Base-by-base conservation (phyloP, 495 filamentous ascomycete genomes). In the Trichoderma reesei region DNA sequence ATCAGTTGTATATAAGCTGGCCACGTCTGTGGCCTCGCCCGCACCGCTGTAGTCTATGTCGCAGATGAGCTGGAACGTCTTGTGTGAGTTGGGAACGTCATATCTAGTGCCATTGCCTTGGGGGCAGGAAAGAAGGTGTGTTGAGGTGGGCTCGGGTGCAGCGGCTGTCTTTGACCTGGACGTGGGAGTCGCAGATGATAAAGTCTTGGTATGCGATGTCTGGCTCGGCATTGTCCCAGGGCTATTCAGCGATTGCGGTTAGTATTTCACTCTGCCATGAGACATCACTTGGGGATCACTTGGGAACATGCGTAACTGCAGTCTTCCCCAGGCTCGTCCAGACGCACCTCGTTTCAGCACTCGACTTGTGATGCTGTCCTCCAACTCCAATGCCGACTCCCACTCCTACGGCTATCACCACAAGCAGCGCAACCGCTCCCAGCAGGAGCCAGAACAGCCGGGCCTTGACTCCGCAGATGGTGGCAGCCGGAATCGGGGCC, bases 41-140 rank as follows among this genome's bases (percentile, higher is more conserved):
- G 59, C 63, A 9, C 69, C 68, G 67, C 71, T 70, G 62, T 77
- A 78, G 65, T 81, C 79, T 65, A 80, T 66, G 46, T 75, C 77
- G 64, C 78, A 81, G 36, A 77, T 59, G 34, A 73, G 79, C 41
- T 76, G 62, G 70, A 81, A 81, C 34, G 38, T 70, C 62, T 76
- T 76, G 10, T 72, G 67, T 7, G 76, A 76, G 20, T 72, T 72
- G 1, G 78, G 75, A 7, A 78, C 75, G n/a, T 68, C 51, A 62
- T 78, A 80, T 3, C 73, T 64, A 0, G 78, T 79, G 36, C 74
- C 75, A 64, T 80, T 81, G n/a, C 71, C 67, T n/a, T 66, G 69
- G 0, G 76, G 76, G 59, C 78, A 80, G 62, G 70, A 72, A 1
- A 65, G 65, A 7, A 64, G 70, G 1, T 69, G 26, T 9, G 66